These are phyloP conservation scores for Agapanthus africanus DNA, from an alignment of 106 monocot species.

Conservation along the genomic window DNA sequence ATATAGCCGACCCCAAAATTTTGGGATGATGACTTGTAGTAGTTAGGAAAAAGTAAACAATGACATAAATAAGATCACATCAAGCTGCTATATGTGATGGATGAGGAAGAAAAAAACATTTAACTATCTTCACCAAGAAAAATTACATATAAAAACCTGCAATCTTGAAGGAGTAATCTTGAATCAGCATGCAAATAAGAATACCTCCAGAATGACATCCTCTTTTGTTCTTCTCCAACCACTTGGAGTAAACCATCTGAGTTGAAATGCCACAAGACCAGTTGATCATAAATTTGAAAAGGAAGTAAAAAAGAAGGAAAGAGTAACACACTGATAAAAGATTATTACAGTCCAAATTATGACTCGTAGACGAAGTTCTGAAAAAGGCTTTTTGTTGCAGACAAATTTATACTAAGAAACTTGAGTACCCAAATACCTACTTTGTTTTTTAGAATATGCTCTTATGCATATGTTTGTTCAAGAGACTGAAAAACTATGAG, in stretches of 20 bases:
- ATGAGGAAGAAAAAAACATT: not conserved
- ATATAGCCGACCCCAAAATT: too few species aligned
- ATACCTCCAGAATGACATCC: constrained; percentile 91
- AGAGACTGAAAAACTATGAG: too few species aligned
- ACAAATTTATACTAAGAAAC: not conserved
- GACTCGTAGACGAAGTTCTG: not conserved
- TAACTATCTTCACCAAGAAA: constrained; percentile 2
- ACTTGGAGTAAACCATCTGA: constrained; percentile 93
- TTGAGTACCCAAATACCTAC: too few species aligned
- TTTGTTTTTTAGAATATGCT: too few species aligned
- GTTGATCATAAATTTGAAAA: not conserved
- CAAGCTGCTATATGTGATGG: not conserved
- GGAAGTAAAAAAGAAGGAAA: not conserved
- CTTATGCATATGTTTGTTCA: too few species aligned
- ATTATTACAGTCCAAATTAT: not conserved
- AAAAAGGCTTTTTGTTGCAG: too few species aligned
- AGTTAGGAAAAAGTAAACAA: not conserved
- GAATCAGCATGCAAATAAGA: constrained; percentile 33
- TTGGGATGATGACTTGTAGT: too few species aligned
- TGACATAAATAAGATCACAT: not conserved
- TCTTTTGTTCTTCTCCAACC: constrained; percentile 99
- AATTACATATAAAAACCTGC: constrained; percentile 20
- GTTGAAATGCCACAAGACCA: not conserved
- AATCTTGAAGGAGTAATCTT: constrained; percentile 13
- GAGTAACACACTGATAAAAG: not conserved